Percentiles rank a stretch among this genome's conserved stretches.
Evolutionary conservation across 176 grass and related monocot species (phyloP).

Genomic region (Pontederia crassipes): DNA sequence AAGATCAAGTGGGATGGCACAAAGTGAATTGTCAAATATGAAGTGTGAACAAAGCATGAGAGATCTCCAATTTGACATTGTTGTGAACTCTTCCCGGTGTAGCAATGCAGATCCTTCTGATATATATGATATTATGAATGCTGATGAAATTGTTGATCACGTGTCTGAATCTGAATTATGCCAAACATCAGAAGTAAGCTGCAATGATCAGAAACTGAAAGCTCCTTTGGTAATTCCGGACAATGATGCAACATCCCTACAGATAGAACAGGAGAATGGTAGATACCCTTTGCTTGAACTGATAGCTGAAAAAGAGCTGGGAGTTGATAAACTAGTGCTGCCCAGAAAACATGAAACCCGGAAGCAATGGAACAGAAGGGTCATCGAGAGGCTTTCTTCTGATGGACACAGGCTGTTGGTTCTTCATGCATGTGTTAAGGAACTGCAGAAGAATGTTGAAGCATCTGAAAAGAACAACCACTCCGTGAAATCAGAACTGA

Average conservation of each 20-base stretch:
- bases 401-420: conserved; percentile 52
- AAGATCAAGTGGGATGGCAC: conserved; percentile 54
- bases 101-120: conserved; percentile 27
- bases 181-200: neutral
- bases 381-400: conserved; percentile 48
- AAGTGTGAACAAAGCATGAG: conserved; percentile 69
- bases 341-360: conserved; percentile 27
- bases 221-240: conserved; percentile 26
- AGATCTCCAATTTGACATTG: conserved; percentile 86
- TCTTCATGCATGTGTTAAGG: conserved; percentile 47
- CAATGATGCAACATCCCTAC: conserved; percentile 11
- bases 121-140: conserved; percentile 26
- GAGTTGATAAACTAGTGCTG: conserved; percentile 62
- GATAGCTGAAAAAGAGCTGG: conserved; percentile 61
- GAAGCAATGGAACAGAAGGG: conserved; percentile 70
- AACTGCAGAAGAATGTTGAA: conserved; percentile 45
- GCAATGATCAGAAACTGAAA: conserved; percentile 8
- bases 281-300: conserved; percentile 36
- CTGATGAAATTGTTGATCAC: neutral
- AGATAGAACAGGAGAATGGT: conserved; percentile 23
- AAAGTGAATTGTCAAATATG: conserved; percentile 34
- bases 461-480: conserved; percentile 19
- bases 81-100: conserved; percentile 34
- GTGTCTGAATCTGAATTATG: conserved; percentile 8
- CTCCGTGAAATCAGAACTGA: conserved; percentile 24